Evolutionary conservation across 129 eudicot genomes (phyloP), one percentile per base, ranked within the genome.

Genomic region (Tagetes erecta): DNA sequence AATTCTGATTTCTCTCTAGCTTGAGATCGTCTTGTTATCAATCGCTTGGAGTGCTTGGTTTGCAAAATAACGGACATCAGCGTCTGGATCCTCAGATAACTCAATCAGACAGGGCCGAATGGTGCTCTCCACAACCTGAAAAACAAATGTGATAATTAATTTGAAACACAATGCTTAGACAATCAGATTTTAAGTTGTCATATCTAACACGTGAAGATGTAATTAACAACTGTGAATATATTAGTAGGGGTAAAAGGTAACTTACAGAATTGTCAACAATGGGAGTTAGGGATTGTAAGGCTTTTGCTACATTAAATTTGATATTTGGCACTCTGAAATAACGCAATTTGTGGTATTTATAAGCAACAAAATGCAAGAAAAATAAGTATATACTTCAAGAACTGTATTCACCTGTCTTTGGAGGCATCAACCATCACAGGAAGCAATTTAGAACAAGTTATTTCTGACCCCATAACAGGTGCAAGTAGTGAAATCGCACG

Each of bases 401-500:
- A 70, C 65, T 50, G 49, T 33, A 63, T 76, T 40, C 77, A 89
- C 97, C 97, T 85, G 90, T 92, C 97, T 78, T 89, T 92, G 46
- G 97, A 60, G 64, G 86, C 86, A 35, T 80, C 80, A 45, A 81
- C 82, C 35, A 92, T 76, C 70, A 92, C 94, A n/a, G 97, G 97
- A 80, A 92, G 87, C 88, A 92, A 62, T 67, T 89, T 84, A 13
- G 96, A 87, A 80, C 96, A 92, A n/a, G 97, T 92, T 31, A 89
- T 89, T 80, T 92, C 96, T 10, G 97, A 79, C 34, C 97, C 97
- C 94, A 89, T 77, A 49, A 92, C 97, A 65, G 97, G 97, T 63
- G 97, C 97, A 68, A 92, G 96, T 37, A 92, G 82, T 38, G 94
- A 85, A 75, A 89, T 79, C 70, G 97, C 87, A 36, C 88, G 88